Evolutionary conservation across 768 basidiomycete species (phyloP), one percentile per base, ranked within the genome.

Genomic region (Trametes maxima): DNA sequence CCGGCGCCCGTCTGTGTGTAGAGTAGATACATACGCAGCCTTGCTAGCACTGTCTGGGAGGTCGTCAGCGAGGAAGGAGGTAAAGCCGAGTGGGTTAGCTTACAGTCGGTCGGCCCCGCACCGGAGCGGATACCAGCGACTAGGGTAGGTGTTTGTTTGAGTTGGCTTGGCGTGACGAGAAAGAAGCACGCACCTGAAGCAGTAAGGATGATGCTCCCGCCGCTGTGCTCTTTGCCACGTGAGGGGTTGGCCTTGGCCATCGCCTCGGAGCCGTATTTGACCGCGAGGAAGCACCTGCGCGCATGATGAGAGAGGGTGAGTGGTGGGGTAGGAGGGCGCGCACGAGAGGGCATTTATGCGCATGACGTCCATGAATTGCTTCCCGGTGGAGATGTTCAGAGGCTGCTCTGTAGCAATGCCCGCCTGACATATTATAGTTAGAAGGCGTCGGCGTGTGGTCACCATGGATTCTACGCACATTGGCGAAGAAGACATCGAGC

Each of bases 401-500:
- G 70, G 68, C 42, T 76, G 64, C 19, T 39, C 68, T 1, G 79
- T 79, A 2, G 80, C 82, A 51, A 89, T 73, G 12, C 91, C 92
- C 57, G 92, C 92, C 91, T 94, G 40, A 2, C 21, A 21, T 7
- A 33, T 33, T 8, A 21, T 4, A 19, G 28, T 8, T 7, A 13
- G 25, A 14, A 13, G 5, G 39, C 11, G 14, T 8, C 17, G 2
- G 12, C 22, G 22, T 11, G 24, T 22, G 36, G 21, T n/a, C 13
- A 40, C 6, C 17, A 6, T 54, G 13, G 35, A 16, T 1, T 8
- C 17, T 25, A 68, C 85, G 54, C 69, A 93, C 95, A 72, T 98
- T 97, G 36, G 95, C 95, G 71, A 95, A 98, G 80, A 97, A 97
- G 64, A 95, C 87, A 66, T 98, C 95, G 13, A 98, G 79, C 60